A percentile compares a stretch with the other conserved stretches of the same genome.
These are phyloP conservation scores for Loxodes magnus DNA, from an alignment of 73 alveolate genomes.

Conservation along the genomic window DNA sequence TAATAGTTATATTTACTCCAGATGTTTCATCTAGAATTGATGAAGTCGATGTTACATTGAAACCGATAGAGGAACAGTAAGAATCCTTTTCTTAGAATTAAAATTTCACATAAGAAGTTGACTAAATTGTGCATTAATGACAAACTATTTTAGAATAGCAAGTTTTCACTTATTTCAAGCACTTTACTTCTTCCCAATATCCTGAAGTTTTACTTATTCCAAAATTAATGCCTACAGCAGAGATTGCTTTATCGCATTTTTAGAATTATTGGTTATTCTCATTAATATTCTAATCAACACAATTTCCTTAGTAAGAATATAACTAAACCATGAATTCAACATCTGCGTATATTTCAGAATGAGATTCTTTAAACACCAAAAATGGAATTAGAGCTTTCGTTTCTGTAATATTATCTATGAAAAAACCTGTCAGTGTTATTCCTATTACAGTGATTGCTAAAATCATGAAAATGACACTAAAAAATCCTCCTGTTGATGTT, in stretches of 20 bases:
- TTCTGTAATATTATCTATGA: background rate
- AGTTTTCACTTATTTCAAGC: background rate
- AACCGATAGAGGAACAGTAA: background rate
- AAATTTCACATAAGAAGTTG: background rate
- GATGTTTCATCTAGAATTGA: background rate
- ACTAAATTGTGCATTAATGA: background rate
- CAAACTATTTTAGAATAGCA: background rate
- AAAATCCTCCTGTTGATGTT: background rate
- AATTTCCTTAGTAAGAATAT: background rate
- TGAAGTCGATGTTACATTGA: background rate
- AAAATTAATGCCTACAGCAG: background rate
- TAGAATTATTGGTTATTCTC: no score
- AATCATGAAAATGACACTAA: background rate
- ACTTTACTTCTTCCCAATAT: background rate
- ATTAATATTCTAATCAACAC: background rate
- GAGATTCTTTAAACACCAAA: background rate
- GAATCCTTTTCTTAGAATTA: background rate
- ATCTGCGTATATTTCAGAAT: background rate
- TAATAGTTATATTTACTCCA: background rate
- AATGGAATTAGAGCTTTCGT: conserved; percentile 1
- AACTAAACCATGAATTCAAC: background rate
- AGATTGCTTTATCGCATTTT: no score
- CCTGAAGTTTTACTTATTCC: background rate
- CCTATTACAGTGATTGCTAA: background rate
- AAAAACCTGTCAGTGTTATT: background rate